Conservation (phyloP, 306 rosid species). For the Vicia villosa region DNA sequence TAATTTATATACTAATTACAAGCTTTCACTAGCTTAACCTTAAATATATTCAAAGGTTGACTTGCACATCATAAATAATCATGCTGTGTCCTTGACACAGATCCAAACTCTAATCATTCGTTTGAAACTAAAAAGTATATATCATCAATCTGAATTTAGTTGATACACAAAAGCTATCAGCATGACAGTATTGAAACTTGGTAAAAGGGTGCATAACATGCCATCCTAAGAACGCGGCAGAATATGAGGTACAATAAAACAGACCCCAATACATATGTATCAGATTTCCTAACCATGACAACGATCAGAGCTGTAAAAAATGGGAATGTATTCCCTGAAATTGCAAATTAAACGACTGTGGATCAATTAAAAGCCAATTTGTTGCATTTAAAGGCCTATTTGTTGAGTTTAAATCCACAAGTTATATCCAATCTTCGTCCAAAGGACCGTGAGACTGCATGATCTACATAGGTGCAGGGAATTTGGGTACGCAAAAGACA, state of each 20-base stretch:
- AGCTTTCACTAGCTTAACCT: neutral
- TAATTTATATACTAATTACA: neutral
- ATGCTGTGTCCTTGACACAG: neutral
- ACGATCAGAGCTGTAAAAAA: neutral
- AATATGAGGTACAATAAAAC: neutral
- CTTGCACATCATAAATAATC: neutral
- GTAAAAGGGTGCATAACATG: neutral
- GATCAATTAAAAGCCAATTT: neutral
- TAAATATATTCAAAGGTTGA: neutral
- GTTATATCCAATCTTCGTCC: neutral
- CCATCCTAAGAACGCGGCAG: neutral
- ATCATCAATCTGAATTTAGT: neutral
- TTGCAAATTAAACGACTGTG: neutral
- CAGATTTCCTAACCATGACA: neutral
- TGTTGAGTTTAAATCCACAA: neutral
- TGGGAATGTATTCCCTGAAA: conserved; percentile 1
- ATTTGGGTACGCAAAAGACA: neutral
- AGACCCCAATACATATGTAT: neutral
- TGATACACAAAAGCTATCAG: neutral
- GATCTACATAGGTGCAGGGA: neutral
- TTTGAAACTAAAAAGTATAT: neutral
- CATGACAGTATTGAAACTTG: neutral
- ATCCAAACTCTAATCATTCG: conserved; percentile 38
- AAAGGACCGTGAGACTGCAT: neutral
- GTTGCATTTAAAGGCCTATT: neutral